Evolutionary conservation across 179 eudicot genomes (phyloP).

Genomic region (Beta macrorhiza): DNA sequence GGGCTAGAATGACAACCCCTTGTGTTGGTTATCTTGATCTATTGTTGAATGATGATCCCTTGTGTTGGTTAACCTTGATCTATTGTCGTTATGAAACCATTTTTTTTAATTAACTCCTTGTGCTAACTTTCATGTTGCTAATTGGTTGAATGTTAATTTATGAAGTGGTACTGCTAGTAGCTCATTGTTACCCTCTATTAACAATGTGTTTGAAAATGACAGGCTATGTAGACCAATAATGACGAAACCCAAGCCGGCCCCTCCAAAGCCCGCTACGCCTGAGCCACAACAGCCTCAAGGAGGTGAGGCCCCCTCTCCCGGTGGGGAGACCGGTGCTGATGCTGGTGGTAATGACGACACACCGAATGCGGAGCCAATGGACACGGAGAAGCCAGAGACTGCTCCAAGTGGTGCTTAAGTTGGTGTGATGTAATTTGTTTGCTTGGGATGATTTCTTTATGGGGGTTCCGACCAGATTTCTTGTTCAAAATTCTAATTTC

Average conservation of each 20-base stretch:
- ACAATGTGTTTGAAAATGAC: neutral
- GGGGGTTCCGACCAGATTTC: neutral
- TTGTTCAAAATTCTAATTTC: neutral
- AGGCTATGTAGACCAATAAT: constrained; percentile 74
- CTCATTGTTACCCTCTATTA: neutral
- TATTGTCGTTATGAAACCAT: no score
- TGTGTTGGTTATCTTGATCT: no score
- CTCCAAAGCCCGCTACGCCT: constrained; percentile 57
- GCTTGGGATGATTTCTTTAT: neutral
- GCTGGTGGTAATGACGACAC: constrained; percentile 28
- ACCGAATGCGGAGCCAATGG: constrained; percentile 33
- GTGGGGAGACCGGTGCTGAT: constrained; percentile 27
- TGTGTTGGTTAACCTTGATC: no score
- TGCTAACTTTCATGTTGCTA: no score
- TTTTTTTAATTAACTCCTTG: no score
- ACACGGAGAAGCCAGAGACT: constrained; percentile 35
- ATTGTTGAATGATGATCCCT: no score
- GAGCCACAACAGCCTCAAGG: constrained; percentile 44
- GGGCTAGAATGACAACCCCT: no score
- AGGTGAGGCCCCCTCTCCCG: constrained; percentile 39
- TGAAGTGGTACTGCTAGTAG: no score
- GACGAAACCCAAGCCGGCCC: constrained; percentile 68
- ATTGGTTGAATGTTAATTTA: no score
- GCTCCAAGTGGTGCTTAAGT: constrained; percentile 28
- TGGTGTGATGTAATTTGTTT: neutral